Evolutionary conservation across 2,329 filamentous ascomycete species (phyloP).

Genomic region (Arthrobotrys sphaeroides): DNA sequence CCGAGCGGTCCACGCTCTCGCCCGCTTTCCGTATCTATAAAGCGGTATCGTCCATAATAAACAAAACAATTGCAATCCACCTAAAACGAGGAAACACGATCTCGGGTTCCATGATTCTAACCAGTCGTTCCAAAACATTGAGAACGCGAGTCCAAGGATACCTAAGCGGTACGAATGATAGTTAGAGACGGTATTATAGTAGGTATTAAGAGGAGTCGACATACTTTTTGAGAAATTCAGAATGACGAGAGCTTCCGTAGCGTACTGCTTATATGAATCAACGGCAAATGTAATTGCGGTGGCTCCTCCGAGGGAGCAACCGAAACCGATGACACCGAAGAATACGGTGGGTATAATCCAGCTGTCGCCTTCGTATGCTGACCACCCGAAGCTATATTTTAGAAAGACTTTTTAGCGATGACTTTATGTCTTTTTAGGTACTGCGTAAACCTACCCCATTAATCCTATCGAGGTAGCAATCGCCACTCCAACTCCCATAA

Average conservation of each 20-base stretch:
- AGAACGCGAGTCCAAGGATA: slow-evolving; percentile 87
- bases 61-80: slow-evolving; percentile 81
- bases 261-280: slow-evolving; percentile 91
- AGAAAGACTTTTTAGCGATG: background rate
- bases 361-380: slow-evolving; percentile 74
- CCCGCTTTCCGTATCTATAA: slow-evolving; percentile 92
- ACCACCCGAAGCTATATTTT: slow-evolving; percentile 77
- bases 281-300: slow-evolving; percentile 94
- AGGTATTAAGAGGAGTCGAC: slow-evolving; percentile 55
- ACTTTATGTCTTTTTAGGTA: no score
- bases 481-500: slow-evolving; percentile 84
- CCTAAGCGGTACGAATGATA: slow-evolving; percentile 68
- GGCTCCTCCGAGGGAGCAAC: slow-evolving; percentile 87
- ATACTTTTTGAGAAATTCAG: slow-evolving; percentile 89
- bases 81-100: slow-evolving; percentile 80
- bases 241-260: slow-evolving; percentile 91
- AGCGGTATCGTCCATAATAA: slow-evolving; percentile 83
- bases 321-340: slow-evolving; percentile 91
- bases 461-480: slow-evolving; percentile 83
- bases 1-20: slow-evolving; percentile 91
- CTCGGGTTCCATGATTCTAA: slow-evolving; percentile 76
- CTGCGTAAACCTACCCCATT: slow-evolving; percentile 75
- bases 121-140: slow-evolving; percentile 88
- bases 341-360: slow-evolving; percentile 96
- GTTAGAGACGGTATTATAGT: slow-evolving; percentile 49